Conservation (phyloP, 805 yeast species). For the Metschnikowia amazonensis region DNA sequence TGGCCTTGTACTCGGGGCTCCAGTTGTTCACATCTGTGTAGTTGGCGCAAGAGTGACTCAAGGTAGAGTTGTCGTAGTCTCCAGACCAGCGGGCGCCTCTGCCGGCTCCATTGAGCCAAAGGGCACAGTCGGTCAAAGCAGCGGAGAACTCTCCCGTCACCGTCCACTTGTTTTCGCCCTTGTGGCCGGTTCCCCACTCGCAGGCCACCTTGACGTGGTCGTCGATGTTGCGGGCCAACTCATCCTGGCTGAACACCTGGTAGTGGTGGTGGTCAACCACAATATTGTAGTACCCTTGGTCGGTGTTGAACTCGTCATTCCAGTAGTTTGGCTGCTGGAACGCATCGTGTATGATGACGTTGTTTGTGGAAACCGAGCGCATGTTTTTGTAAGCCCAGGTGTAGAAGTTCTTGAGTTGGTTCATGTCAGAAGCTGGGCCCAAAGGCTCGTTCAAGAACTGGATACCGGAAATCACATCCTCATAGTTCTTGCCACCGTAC, state of each 20-base stretch:
- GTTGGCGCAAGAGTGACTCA: conserved; percentile 59
- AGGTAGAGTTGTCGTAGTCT: conserved; percentile 37
- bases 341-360: conserved; percentile 79
- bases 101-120: conserved; percentile 84
- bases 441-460: conserved; percentile 89
- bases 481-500: conserved; percentile 59
- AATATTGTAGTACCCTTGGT: conserved; percentile 53
- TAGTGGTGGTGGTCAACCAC: conserved; percentile 88
- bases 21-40: conserved; percentile 41
- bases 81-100: conserved; percentile 81
- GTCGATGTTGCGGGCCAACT: conserved; percentile 56
- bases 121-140: conserved; percentile 87
- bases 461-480: conserved; percentile 76
- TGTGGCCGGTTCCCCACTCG: conserved; percentile 17
- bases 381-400: conserved; percentile 59
- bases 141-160: conserved; percentile 29
- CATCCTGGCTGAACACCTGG: conserved; percentile 70
- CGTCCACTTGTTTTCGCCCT: conserved; percentile 18
- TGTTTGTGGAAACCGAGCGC: conserved; percentile 50
- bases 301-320: conserved; percentile 48
- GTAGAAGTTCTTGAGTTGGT: conserved; percentile 56
- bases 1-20: conserved; percentile 52
- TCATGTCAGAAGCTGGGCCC: conserved; percentile 63
- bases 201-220: conserved; percentile 47
- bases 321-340: conserved; percentile 56